A percentile compares a stretch with the other conserved stretches of the same genome.
phyloP scores from a whole-genome alignment of 805 yeast genomes.

The Naumovozyma dairenensis region DNA sequence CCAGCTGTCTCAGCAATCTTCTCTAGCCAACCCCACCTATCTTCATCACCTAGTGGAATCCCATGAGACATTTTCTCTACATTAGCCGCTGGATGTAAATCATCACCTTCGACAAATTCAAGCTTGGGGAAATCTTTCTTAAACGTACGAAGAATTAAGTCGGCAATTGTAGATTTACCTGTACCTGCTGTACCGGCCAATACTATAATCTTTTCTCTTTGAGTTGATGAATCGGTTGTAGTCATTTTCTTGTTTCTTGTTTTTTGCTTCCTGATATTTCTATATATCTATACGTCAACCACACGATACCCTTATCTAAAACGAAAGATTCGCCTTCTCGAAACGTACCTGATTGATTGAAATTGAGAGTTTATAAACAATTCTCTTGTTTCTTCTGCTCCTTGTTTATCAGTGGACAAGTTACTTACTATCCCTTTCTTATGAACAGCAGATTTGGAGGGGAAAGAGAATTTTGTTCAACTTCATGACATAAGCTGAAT shows the following conservation, averaged over 20 bases:
- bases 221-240: not conserved
- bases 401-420: too few relatives aligned
- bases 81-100: conserved; percentile 61
- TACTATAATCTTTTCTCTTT: conserved; percentile 37
- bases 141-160: conserved; percentile 33
- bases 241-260: not conserved
- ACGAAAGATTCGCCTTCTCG: too few relatives aligned
- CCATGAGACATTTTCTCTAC: conserved; percentile 77
- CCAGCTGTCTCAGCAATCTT: conserved; percentile 37
- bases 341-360: too few relatives aligned
- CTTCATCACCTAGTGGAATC: conserved; percentile 76
- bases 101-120: conserved; percentile 78
- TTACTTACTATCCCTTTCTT: too few relatives aligned
- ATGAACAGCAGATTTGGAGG: too few relatives aligned
- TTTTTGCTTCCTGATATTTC: not conserved
- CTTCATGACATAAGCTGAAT: too few relatives aligned
- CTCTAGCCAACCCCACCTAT: conserved; percentile 84
- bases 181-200: conserved; percentile 97
- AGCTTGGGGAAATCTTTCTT: conserved; percentile 30
- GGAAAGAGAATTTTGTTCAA: too few relatives aligned
- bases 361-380: too few relatives aligned
- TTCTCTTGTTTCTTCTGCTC: too few relatives aligned
- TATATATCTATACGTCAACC: too few relatives aligned
- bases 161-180: conserved; percentile 79
- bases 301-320: too few relatives aligned